Percentiles rank a stretch among this genome's conserved stretches.
Evolutionary conservation across 257 asterid species (phyloP).

Genomic region (Nicotiana paniculata): DNA sequence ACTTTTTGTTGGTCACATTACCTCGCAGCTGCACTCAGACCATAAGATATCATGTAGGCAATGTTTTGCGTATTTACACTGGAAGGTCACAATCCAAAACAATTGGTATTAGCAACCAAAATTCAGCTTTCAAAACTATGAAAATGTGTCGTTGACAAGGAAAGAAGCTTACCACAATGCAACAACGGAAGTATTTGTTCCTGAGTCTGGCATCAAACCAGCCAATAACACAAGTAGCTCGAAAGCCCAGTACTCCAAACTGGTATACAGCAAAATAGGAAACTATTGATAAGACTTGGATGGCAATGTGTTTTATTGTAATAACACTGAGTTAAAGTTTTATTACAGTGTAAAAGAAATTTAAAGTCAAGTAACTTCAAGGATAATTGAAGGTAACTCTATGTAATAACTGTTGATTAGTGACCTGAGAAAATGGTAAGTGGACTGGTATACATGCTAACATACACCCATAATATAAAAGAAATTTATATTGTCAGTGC

Average conservation of each 20-base stretch:
- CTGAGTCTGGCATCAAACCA: constrained; percentile 82
- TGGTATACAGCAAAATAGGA: constrained; percentile 16
- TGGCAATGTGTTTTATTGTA: neutral
- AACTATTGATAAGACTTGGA: neutral
- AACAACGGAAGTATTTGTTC: constrained; percentile 56
- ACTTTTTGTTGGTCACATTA: constrained; percentile 4
- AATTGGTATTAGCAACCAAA: neutral
- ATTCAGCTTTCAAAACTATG: neutral
- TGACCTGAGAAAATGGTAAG: too few species aligned
- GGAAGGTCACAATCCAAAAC: neutral
- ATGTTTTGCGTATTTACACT: constrained; percentile 38
- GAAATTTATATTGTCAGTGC: too few species aligned
- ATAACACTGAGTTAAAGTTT: neutral
- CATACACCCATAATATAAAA: too few species aligned
- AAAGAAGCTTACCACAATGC: constrained; percentile 66
- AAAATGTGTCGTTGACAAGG: neutral
- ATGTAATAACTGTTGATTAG: too few species aligned
- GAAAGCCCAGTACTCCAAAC: constrained; percentile 88
- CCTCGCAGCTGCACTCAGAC: constrained; percentile 87
- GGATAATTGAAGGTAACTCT: too few species aligned
- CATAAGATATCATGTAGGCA: constrained; percentile 63
- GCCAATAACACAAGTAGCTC: constrained; percentile 82
- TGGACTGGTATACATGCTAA: too few species aligned
- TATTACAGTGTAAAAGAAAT: too few species aligned
- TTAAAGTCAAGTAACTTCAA: too few species aligned